Evolutionary conservation across 768 basidiomycete species (phyloP).

Genomic region (Cubamyces sp.): DNA sequence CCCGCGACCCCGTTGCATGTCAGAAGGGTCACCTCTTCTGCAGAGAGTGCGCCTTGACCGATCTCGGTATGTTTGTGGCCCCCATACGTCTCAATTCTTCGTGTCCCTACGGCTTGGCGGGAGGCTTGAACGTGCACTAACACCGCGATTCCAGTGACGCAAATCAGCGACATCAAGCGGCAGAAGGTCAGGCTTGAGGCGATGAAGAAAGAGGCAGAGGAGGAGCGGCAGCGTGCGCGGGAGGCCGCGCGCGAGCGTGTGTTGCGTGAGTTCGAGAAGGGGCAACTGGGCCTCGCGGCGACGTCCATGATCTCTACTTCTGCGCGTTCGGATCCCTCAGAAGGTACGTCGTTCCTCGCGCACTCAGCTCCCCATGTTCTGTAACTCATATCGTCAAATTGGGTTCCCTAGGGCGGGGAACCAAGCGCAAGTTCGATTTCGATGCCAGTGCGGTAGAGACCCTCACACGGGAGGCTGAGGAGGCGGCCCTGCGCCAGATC

Average conservation of each 20-base stretch:
- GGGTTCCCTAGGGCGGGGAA: constrained; percentile 49
- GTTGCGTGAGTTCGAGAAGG: constrained; percentile 85
- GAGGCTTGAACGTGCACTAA: background rate
- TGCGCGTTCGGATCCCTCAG: constrained; percentile 43
- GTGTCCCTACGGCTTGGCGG: too few species aligned
- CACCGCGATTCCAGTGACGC: constrained; percentile 55
- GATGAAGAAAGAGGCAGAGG: constrained; percentile 78
- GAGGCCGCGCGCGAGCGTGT: constrained; percentile 87
- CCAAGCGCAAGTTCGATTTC: constrained; percentile 88
- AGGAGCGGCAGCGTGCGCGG: constrained; percentile 69
- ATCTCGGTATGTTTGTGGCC: constrained; percentile 61
- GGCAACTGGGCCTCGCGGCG: constrained; percentile 73
- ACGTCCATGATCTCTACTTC: constrained; percentile 44
- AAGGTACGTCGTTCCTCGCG: constrained; percentile 31
- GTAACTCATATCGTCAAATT: constrained; percentile 2
- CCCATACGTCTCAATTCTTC: too few species aligned
- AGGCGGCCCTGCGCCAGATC: constrained; percentile 80
- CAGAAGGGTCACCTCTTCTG: constrained; percentile 90
- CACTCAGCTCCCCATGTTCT: background rate
- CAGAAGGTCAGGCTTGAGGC: constrained; percentile 81
- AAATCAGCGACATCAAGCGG: constrained; percentile 92
- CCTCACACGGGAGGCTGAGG: constrained; percentile 82
- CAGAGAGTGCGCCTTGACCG: constrained; percentile 90
- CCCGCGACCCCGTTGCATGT: constrained; percentile 84
- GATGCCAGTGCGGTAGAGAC: constrained; percentile 71